Base-by-base conservation (phyloP, 2,329 filamentous ascomycete species). In the Aspergillus proliferans region DNA sequence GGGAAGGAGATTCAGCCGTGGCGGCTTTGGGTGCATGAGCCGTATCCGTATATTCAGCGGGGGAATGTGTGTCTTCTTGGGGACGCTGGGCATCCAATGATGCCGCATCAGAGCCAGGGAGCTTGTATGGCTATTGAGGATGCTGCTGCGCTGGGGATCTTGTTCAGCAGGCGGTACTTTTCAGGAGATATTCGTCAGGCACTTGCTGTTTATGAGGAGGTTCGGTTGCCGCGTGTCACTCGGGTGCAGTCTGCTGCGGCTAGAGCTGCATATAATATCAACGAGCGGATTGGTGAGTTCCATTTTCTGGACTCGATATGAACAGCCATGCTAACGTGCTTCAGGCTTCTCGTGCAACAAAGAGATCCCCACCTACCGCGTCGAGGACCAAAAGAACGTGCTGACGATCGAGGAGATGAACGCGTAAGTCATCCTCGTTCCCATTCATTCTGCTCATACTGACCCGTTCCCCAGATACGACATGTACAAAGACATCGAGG, bases 401-500 rank as follows among this genome's bases (percentile, higher is more conserved):
- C 60, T 86, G 28, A 86, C 83, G 0, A 85, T 86, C 45, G 81
- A 85, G 53, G 83, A 86, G 63, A 85, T 86, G 82, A 86, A 86
- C 51, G 71, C 73, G 72, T 81, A 69, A 70, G 77, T 73, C 44
- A 12, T 4, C 12, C 43, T 5, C 10, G 14, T 36, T 46, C 24
- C 40, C 21, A 3, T 26, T 7, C 6, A 19, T 4, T 28, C 33
- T n/a, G 9, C 45, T 15, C 7, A n/a, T 49, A 40, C 33, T 50
- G 26, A 52, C 39, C 21, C 53, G 28, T 6, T 24, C 9, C 14
- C 5, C 26, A 79, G 76, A 12, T 83, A 83, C 53, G 77, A 83
- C 57, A 81, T 83, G 78, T 75, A 79, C 58, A 71, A 70, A 47
- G 78, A 82, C 51, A 65, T 81, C 7, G 76, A 79, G 47, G 74